phyloP scores from a whole-genome alignment of 768 basidiomycete species.

The Russula olivacea region DNA sequence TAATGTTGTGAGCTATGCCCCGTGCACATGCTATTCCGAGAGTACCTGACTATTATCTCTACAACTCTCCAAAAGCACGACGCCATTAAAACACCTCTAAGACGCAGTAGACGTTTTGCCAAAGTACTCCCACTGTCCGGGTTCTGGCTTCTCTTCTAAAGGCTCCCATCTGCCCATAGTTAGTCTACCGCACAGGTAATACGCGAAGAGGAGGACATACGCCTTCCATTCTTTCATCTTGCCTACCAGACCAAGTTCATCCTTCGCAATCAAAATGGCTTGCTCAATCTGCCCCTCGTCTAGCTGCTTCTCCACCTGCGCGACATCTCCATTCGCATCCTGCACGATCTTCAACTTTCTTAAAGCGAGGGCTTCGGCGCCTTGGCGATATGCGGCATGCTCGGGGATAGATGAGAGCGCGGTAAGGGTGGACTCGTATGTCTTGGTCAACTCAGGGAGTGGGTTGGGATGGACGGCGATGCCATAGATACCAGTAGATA shows the following conservation, averaged over 20 bases:
- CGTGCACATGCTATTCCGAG: background rate
- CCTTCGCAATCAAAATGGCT: conserved; percentile 71
- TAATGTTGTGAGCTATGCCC: background rate
- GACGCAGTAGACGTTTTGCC: conserved; percentile 46
- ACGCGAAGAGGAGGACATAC: conserved; percentile 47
- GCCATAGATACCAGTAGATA: conserved; percentile 82
- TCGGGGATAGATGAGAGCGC: conserved; percentile 65
- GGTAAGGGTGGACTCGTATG: conserved; percentile 73
- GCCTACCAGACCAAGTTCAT: conserved; percentile 67
- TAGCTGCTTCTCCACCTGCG: conserved; percentile 63
- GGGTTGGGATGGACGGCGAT: conserved; percentile 81
- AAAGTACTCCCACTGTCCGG: conserved; percentile 86
- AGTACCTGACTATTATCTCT: background rate
- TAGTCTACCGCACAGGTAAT: background rate
- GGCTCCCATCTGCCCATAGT: conserved; percentile 64
- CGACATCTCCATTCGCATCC: conserved; percentile 58
- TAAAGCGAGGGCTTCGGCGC: conserved; percentile 77
- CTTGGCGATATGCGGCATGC: conserved; percentile 84
- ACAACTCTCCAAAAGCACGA: background rate
- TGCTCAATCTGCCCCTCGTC: conserved; percentile 87
- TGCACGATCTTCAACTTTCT: conserved; percentile 73
- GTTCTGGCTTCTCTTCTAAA: conserved; percentile 70
- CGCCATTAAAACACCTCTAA: conserved; percentile 28
- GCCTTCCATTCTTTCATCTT: conserved; percentile 96
- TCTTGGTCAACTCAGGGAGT: conserved; percentile 66